Base-by-base conservation (phyloP, 2,329 filamentous ascomycete species). In the Ophiostoma pallidulum region DNA sequence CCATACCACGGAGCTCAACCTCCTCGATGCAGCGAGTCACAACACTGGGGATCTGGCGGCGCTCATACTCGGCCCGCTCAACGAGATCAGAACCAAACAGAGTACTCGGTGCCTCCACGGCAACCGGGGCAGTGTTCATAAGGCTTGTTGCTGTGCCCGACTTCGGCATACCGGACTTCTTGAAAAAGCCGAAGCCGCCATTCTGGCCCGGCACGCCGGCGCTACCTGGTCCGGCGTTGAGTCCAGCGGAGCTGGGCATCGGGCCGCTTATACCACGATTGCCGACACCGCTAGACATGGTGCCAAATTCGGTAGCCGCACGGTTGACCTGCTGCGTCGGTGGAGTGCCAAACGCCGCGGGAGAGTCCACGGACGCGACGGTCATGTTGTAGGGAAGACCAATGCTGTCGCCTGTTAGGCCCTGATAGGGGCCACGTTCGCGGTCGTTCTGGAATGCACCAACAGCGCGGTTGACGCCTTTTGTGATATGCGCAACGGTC, bases 1-100 rank as follows among this genome's bases (percentile, higher is more conserved):
- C 90, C 87, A 98, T 95, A 66, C 91, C 92, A 62, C 92, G 82
- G 19, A 92, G 70, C 65, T 98, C 92, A 33, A 98, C 92, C 66
- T 98, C 91, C 62, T 95, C 87, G 56, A 98, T 94, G 66, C 92
- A 98, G 41, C 89, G 84, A 41, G 82, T 91, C 37, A 98, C 86
- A 24, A 98, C 86, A 53, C 81, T 83, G 41, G 92, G 92, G 52
- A 98, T 91, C 58, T 91, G 82, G 45, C 86, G 82, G 54, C 86
- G 86, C 65, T 98, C 92, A 59, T 79, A 89, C 43, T 95, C 89
- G 60, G 88, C 84, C 53, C 92, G 82, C 58, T 89, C 84, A 38
- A 82, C 75, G 31, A 98, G 74, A 45, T 98, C 92, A 2, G 89
- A 92, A 18, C 92, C 92, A 59, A 97, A 97, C 4, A 97, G 76